phyloP scores from a whole-genome alignment of 2,329 filamentous ascomycete genomes.

The Elsinoe ampelina region DNA sequence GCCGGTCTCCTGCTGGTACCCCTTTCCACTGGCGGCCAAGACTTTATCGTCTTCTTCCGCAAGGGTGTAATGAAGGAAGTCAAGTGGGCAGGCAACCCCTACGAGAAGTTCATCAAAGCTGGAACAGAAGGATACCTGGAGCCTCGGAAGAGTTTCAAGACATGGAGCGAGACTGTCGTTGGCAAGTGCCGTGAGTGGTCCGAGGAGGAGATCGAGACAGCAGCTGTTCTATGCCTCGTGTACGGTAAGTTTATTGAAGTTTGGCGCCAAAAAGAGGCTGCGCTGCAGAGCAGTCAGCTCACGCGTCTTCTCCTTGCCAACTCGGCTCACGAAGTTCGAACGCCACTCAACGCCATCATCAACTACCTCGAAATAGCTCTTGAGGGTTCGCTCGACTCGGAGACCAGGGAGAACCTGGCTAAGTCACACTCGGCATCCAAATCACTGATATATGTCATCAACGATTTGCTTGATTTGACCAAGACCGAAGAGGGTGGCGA shows the following conservation, averaged over 20 bases:
- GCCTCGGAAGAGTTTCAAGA: conserved; percentile 68
- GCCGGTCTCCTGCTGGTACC: conserved; percentile 77
- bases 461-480: conserved; percentile 79
- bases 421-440: conserved; percentile 87
- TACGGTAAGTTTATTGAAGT: conserved; percentile 88
- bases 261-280: conserved; percentile 83
- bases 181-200: conserved; percentile 82
- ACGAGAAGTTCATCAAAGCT: conserved; percentile 65
- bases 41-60: conserved; percentile 91
- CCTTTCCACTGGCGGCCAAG: conserved; percentile 61
- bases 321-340: conserved; percentile 84
- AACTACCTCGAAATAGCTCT: conserved; percentile 89
- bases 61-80: conserved; percentile 65
- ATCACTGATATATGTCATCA: conserved; percentile 87
- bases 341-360: conserved; percentile 85
- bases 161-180: conserved; percentile 70
- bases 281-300: conserved; percentile 70
- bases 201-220: conserved; percentile 81
- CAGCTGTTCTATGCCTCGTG: conserved; percentile 75
- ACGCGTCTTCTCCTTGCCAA: conserved; percentile 74
- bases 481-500: conserved; percentile 76
- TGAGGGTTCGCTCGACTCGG: conserved; percentile 67
- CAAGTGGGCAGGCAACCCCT: conserved; percentile 80
- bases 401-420: conserved; percentile 75
- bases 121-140: conserved; percentile 67